Percentiles rank a stretch among this genome's conserved stretches.
These are phyloP conservation scores for Closterium sp. DNA, from an alignment of 139 green algal species.

Conservation along the genomic window DNA sequence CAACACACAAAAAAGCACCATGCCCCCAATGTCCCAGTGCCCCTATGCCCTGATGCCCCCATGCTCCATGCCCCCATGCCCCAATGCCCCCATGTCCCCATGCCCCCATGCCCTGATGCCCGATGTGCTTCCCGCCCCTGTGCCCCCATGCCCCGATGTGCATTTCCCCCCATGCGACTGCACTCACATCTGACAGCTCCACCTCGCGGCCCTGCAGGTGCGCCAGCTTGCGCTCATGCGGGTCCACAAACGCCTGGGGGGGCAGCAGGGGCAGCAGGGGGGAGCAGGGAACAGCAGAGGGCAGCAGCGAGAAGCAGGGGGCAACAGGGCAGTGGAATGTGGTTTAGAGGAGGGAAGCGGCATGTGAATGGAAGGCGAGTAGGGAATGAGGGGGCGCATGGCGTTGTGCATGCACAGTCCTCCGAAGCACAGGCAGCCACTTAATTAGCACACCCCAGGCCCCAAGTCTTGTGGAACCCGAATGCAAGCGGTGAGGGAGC, in stretches of 20 bases:
- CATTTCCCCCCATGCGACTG: too few species aligned
- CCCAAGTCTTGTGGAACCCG: too few species aligned
- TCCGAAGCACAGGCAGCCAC: too few species aligned
- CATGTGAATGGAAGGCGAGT: not conserved
- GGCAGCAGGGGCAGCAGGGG: not conserved
- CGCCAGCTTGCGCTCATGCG: slow-evolving; percentile 34
- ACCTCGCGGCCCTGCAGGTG: slow-evolving; percentile 17
- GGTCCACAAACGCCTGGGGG: slow-evolving; percentile 37
- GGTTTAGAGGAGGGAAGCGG: not conserved
- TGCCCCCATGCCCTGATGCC: too few species aligned
- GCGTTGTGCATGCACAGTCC: too few species aligned
- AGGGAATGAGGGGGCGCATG: not conserved
- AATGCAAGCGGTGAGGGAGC: too few species aligned
- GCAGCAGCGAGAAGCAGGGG: too few species aligned
- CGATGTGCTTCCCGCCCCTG: too few species aligned
- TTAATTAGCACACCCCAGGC: too few species aligned
- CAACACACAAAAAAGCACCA: not conserved
- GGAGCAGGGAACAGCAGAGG: not conserved
- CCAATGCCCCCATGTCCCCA: not conserved
- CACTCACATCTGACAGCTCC: slow-evolving; percentile 24
- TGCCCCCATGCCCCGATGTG: too few species aligned
- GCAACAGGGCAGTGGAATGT: not conserved
- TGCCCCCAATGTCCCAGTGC: not conserved
- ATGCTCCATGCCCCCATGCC: not conserved
- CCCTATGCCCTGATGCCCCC: not conserved